Percentiles rank a stretch among this genome's conserved stretches.
These are phyloP conservation scores for Colletotrichum tropicicola DNA, from an alignment of 2,329 filamentous ascomycete species.

Conservation along the genomic window DNA sequence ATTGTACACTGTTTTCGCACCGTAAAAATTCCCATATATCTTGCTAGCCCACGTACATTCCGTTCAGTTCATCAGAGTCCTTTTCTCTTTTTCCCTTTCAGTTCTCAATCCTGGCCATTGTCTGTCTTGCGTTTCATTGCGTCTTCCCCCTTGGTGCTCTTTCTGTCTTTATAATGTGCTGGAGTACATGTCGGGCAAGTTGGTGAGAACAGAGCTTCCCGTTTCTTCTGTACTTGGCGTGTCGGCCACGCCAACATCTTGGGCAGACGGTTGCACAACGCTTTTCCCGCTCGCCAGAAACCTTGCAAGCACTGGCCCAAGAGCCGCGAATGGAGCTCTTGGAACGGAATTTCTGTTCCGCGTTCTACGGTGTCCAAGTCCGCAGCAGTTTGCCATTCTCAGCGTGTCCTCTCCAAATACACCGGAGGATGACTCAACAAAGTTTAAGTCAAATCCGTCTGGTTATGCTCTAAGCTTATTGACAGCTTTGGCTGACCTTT, in stretches of 20 bases:
- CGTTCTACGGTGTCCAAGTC: background rate
- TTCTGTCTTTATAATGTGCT: background rate
- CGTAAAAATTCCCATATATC: background rate
- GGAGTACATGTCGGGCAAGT: background rate
- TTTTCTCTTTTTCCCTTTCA: too few species aligned
- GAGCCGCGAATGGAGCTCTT: background rate
- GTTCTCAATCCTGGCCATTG: too few species aligned
- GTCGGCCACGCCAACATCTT: background rate
- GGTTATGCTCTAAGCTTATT: slow-evolving; percentile 5
- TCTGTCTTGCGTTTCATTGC: too few species aligned
- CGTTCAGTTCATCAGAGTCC: too few species aligned
- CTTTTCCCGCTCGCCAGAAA: background rate
- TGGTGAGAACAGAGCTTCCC: background rate
- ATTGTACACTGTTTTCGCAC: background rate
- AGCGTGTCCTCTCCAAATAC: background rate
- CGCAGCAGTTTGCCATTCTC: background rate
- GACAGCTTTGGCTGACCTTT: slow-evolving; percentile 1
- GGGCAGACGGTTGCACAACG: background rate
- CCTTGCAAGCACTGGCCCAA: background rate
- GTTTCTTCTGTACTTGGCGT: background rate
- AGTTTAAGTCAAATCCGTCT: slow-evolving; percentile 1
- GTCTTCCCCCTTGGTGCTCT: too few species aligned
- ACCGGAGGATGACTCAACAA: background rate
- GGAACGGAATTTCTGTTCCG: background rate
- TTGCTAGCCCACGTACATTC: too few species aligned